Conservation (phyloP, 1,284 basidiomycete species). For the Leccinum fuscescens region DNA sequence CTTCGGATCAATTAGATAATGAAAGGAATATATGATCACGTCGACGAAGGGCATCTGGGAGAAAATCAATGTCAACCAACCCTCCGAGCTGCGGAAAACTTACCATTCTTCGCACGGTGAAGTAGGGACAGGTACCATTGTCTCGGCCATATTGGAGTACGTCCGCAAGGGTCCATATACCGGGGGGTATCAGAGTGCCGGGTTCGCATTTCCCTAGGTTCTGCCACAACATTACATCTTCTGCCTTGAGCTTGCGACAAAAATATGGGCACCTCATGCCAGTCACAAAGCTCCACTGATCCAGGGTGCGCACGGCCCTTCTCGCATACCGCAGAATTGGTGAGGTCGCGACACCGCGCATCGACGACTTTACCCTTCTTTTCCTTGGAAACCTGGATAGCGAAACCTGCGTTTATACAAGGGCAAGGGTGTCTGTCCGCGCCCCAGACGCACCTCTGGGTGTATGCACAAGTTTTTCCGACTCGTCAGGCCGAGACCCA, state of each 20-base stretch:
- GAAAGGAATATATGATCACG: conserved; percentile 98
- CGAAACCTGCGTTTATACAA: conserved; percentile 5
- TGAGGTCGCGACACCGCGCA: conserved; percentile 94
- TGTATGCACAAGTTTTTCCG: conserved; percentile 97
- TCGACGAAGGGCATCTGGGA: conserved; percentile 92
- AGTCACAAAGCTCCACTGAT: conserved; percentile 90
- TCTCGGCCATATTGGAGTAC: conserved; percentile 87
- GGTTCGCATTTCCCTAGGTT: conserved; percentile 79
- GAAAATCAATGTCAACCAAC: neutral
- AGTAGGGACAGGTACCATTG: conserved; percentile 92
- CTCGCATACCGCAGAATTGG: conserved; percentile 82
- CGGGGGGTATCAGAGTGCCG: conserved; percentile 82
- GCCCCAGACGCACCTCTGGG: conserved; percentile 68
- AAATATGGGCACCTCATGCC: conserved; percentile 78
- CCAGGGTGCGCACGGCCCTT: conserved; percentile 87
- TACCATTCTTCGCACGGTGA: conserved; percentile 95
- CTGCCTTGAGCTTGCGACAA: neutral
- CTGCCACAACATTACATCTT: conserved; percentile 35
- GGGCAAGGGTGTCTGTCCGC: neutral
- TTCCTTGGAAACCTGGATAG: conserved; percentile 81
- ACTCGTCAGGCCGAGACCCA: conserved; percentile 91
- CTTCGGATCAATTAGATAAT: conserved; percentile 98
- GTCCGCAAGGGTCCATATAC: conserved; percentile 94
- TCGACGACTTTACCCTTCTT: conserved; percentile 98
- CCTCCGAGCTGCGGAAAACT: conserved; percentile 18